Evolutionary conservation across 257 asterid species (phyloP), one percentile per base, ranked within the genome.

Genomic region (Misopates orontium): DNA sequence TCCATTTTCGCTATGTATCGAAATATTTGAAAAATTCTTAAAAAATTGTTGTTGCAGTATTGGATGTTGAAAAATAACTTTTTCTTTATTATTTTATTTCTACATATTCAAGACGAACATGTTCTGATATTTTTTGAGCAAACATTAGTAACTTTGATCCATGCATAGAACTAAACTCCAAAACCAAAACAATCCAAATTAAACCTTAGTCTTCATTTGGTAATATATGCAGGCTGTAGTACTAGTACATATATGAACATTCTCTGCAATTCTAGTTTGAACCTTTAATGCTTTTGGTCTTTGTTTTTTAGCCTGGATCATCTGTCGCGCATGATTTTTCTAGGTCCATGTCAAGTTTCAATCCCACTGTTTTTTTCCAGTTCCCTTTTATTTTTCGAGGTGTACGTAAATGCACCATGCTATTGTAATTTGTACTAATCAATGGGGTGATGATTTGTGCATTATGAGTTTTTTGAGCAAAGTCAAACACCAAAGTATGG

Each of bases 401-500:
- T 22, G 8, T 1, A 8, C 2, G 0, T 13, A 36, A 39, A 17
- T n/a, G 40, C 8, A 36, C 8, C 42, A 36, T 66, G 57, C 73
- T 55, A 42, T 57, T 11, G 61, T 70, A 28, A 28, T 83, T 77
- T 73, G 83, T 70, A 70, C 77, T 71, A 71, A 75, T 81, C 84
- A 76, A 75, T 77, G 69, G 36, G 67, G 63, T 63, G 44, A 77
- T 84, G 71, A 84, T 79, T 79, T 79, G 69, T 56, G 53, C 82
- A 82, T 82, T 9, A 79, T 77, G 52, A 44, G 62, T 31, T 75
- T 13, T 74, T 71, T 69, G 67, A 56, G 21, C 75, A 71, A 77
- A 72, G 78, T 68, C 57, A 48, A 75, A 68, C 88, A 85, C 71
- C 66, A 22, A 57, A 56, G 77, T 47, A 85, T 78, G 91, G 87